Base-by-base conservation (phyloP, 2,329 filamentous ascomycete genomes). In the Ploettnerulaceae sp. region DNA sequence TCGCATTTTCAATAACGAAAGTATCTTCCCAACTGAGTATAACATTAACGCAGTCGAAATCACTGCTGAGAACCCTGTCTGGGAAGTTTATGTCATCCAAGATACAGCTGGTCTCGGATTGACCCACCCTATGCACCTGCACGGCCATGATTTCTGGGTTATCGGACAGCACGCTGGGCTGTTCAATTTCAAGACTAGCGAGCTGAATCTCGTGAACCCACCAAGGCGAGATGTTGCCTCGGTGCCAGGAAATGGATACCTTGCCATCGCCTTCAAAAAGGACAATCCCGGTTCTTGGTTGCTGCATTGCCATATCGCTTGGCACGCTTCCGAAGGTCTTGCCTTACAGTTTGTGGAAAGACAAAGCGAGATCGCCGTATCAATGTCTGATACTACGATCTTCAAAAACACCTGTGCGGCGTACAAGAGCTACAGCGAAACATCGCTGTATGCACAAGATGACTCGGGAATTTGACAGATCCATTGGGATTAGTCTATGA, bases 281-380 rank as follows among this genome's bases (percentile, higher is more conserved):
- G 60, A 64, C 31, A 64, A 64, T 21, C 62, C 61, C 20, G 60
- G 62, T 9, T 54, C 57, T 4, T 64, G 62, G 61, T 41, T 63
- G 7, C 31, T 63, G 15, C 65, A 67, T 49, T 67, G 65, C 53
- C 65, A 67, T 43, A 63, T 67, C 41, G 63, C 62, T 1, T 81
- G 76, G 76, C 77, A 81, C 57, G 70, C 71, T 1, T 73, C 72
- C 1, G 69, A 69, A 7, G 77, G 77, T 4, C 68, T 80, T 38
- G 66, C 76, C 8, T 55, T 72, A 24, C 72, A 77, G 57, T 73
- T 80, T 49, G 62, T 80, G 4, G 71, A 69, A 42, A 24, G 46
- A n/a, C 48, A 59, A 42, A 43, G 31, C 21, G 22, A 54, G n/a
- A 62, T 62, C 18, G 44, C 46, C 0, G 34, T 49, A 3, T 37